Conservation (phyloP, 179 eudicot species). For the Silene noctiflora region DNA sequence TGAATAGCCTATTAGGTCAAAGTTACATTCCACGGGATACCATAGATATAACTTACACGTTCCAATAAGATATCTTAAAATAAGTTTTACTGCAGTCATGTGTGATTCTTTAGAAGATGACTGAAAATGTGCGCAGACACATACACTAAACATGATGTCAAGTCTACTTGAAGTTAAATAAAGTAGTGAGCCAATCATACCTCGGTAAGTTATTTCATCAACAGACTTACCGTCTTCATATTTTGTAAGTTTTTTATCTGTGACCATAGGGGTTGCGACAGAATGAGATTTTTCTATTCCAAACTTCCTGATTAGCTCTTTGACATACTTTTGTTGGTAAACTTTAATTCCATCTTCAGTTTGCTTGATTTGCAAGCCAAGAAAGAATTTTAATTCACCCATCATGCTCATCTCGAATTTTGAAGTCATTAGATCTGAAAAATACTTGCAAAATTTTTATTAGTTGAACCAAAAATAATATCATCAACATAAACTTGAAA, state of each 20-base stretch:
- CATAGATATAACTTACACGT: background rate
- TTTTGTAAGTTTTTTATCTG: background rate
- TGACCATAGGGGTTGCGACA: no score
- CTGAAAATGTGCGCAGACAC: background rate
- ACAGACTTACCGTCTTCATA: no score
- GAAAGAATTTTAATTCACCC: background rate
- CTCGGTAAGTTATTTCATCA: no score
- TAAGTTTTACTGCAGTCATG: background rate
- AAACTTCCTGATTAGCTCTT: background rate
- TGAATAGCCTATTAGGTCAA: background rate
- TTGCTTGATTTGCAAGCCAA: background rate
- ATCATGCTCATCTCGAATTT: background rate
- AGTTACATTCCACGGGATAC: background rate
- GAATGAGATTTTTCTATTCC: background rate
- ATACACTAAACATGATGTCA: background rate
- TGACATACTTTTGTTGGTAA: background rate
- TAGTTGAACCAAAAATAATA: background rate
- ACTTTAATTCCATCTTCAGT: background rate
- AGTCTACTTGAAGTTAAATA: background rate
- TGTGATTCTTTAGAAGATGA: background rate
- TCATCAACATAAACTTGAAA: background rate
- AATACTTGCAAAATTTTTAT: background rate
- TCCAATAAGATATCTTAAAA: background rate
- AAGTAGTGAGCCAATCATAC: no score
- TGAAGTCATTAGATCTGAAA: background rate